Evolutionary conservation across 305 asterid genomes (phyloP), one percentile per base, ranked within the genome.

Genomic region (Fraxinus sp.): DNA sequence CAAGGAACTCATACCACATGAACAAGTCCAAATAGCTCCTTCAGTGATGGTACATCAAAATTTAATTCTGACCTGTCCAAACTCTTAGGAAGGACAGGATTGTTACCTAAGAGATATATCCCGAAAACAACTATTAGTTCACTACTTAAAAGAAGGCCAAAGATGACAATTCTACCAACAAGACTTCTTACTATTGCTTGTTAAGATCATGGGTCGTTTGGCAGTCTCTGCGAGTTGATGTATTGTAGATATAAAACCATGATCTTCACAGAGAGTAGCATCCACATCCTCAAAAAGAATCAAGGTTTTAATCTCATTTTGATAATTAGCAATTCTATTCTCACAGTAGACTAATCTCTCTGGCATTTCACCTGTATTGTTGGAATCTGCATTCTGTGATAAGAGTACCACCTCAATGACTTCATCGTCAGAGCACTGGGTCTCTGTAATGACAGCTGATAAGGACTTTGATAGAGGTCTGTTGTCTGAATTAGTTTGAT

Each of bases 251-350:
- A 93, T 82, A 87, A 96, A 91, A 72, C 98, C 99, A 83, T 88
- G 97, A 87, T 94, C 99, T 86, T 94, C 98, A 86, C 83, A 85
- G 13, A 93, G 91, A 78, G 88, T 88, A 76, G 95, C 93, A 85
- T 96, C 99, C 82, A 96, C 97, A 85, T 96, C 99, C 92, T 96
- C 99, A 86, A 96, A 96, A 78, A 96, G 95, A 83, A 96, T 91
- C 92, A 94, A 86, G 78, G 92, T 92, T 85, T 90, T 96, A 22
- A 81, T 86, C 86, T 80, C 90, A 89, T 79, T 85, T 81, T 86
- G 94, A 83, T 75, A 44, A 78, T 77, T 84, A 49, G 84, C 71
- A 82, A 88, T 72, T 79, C 66, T 82, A 71, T 88, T 81, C 83
- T 84, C 87, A 80, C 68, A 83, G 28, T 86, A 78, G 79, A 82